Evolutionary conservation across 768 basidiomycete genomes (phyloP), one percentile per base, ranked within the genome.

Genomic region (Melanogaster broomeanus): DNA sequence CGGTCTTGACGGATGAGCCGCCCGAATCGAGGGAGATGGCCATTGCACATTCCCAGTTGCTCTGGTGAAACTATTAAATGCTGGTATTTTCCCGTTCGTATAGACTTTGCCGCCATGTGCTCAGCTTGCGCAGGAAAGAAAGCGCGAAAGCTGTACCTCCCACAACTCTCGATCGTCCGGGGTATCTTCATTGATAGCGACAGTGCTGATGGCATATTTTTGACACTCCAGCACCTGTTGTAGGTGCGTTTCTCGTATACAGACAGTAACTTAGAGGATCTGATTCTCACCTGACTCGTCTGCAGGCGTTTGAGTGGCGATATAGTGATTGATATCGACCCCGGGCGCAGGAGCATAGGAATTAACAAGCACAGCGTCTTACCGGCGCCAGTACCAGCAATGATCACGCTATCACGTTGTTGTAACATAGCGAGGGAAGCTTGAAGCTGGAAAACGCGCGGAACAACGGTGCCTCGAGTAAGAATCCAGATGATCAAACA

Each of bases 61-160:
- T 51, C 50, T 0, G 46, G 55, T 2, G 42, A 56, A 7, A 56
- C 49, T 2, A 56, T 51, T 3, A 51, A 15, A 28, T 56, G 50
- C 4, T 56, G 42, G 5, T 40, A 40, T 6, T 40, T 7, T 24
- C 39, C 39, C 12, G 10, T 6, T 18, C 6, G 16, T 8, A 40
- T 40, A 6, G 39, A 40, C 39, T 40, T 28, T 28, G 10, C 27
- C 27, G 4, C 27, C 27, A 4, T 28, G n/a, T n/a, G n/a, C n/a
- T 6, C 7, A 28, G 27, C 10, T 28, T 28, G 10, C 27, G 10
- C 27, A 28, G 4, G 27, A 10, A 28, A 1, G 4, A 28, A 10
- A 28, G 10, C 27, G 10, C 27, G 4, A 28, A 28, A 28, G 1
- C 7, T 10, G 7, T 28, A 28, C 27, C 27, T 28, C 27, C 27